A percentile compares a stretch with the other conserved stretches of the same genome.
phyloP scores from a whole-genome alignment of 106 monocot species.

The Alisma plantagoaquatica region DNA sequence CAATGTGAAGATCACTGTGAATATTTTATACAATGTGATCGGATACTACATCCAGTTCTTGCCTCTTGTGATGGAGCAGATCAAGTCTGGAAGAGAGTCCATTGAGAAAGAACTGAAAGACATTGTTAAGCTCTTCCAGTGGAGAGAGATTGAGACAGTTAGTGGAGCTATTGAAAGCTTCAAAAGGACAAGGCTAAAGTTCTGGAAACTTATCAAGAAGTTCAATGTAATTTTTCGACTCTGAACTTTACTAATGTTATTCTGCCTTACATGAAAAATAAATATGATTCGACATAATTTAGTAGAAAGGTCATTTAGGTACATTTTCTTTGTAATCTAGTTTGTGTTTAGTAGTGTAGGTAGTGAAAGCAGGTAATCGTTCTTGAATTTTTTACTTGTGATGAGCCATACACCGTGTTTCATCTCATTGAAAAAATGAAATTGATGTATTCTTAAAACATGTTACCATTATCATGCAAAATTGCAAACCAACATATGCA shows the following conservation, averaged over 20 bases:
- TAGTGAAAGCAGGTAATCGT: too few species aligned
- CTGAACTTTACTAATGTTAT: too few species aligned
- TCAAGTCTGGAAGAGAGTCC: conserved; percentile 34
- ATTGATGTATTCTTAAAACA: too few species aligned
- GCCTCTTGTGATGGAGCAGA: conserved; percentile 53
- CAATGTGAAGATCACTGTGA: conserved; percentile 56
- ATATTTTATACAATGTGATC: conserved; percentile 81
- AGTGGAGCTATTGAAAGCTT: conserved; percentile 47
- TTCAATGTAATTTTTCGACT: conserved; percentile 92
- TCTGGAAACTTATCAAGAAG: conserved; percentile 60
- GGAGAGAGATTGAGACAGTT: conserved; percentile 32
- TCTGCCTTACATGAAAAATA: too few species aligned
- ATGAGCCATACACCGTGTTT: not conserved
- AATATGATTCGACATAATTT: too few species aligned
- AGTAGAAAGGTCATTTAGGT: not conserved
- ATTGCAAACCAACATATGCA: not conserved
- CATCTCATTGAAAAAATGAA: too few species aligned
- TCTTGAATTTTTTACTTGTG: too few species aligned
- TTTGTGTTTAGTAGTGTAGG: too few species aligned
- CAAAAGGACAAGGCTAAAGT: conserved; percentile 50
- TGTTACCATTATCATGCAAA: too few species aligned
- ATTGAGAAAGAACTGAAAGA: conserved; percentile 68
- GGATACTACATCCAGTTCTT: conserved; percentile 86
- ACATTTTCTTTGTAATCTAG: not conserved
- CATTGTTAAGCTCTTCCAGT: conserved; percentile 50